phyloP scores from a whole-genome alignment of 75 land plant species.

The Gnetum montanum region DNA sequence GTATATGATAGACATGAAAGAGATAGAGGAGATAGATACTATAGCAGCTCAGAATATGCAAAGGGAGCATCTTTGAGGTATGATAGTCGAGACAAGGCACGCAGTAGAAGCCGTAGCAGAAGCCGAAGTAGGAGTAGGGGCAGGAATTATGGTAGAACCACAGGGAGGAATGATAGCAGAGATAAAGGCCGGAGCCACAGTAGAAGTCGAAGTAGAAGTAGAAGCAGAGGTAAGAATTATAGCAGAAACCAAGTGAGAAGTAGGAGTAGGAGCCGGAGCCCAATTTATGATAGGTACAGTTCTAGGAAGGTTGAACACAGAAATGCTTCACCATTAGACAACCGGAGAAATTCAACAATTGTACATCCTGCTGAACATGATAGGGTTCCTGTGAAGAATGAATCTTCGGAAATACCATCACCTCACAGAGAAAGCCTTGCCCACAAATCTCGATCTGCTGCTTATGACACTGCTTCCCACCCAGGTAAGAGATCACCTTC shows the following conservation, averaged over 20 bases:
- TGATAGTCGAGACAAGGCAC: conserved; percentile 32
- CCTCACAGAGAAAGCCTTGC: not conserved
- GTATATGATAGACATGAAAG: conserved; percentile 32
- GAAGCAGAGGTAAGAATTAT: conserved; percentile 45
- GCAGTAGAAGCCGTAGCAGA: conserved; percentile 45
- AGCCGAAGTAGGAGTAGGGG: conserved; percentile 54
- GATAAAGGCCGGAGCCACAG: conserved; percentile 45
- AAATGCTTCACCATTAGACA: not conserved
- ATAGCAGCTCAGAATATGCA: conserved; percentile 43
- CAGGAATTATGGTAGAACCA: conserved; percentile 46
- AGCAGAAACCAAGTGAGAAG: conserved; percentile 52
- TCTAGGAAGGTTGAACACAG: not conserved
- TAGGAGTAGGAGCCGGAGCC: conserved; percentile 34
- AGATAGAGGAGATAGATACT: conserved; percentile 29
- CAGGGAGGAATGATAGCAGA: conserved; percentile 34
- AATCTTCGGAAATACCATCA: not conserved
- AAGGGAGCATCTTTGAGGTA: conserved; percentile 29
- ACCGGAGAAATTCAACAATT: conserved; percentile 1
- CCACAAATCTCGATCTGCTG: not conserved
- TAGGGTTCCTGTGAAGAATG: conserved; percentile 5
- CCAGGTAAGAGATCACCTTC: not conserved
- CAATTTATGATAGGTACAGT: conserved; percentile 24
- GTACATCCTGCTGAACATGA: not conserved
- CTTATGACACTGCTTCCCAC: not conserved
- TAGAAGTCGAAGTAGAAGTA: conserved; percentile 37